Percentiles rank a stretch among this genome's conserved stretches.
Evolutionary conservation across 73 alveolate species (phyloP).

Genomic region (Vitrella brassicaformis): DNA sequence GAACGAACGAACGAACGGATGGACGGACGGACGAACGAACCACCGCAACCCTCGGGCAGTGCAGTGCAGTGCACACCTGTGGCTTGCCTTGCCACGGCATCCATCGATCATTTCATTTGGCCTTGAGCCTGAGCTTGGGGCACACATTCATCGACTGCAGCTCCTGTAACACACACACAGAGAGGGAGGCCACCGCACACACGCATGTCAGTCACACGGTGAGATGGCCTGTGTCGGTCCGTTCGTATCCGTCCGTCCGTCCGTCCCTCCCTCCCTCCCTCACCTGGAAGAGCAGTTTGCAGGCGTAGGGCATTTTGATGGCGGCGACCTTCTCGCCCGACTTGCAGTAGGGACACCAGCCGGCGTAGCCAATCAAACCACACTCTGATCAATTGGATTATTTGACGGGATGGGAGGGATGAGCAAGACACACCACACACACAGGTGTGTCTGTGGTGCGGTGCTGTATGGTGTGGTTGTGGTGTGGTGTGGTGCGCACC

Average conservation of each 20-base stretch:
- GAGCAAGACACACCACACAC: neutral
- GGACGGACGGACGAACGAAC: no score
- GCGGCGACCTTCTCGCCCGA: slow-evolving; percentile 49
- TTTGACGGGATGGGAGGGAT: neutral
- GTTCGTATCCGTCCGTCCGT: neutral
- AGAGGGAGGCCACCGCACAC: neutral
- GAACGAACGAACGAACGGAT: no score
- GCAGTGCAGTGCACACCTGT: no score
- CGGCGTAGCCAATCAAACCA: slow-evolving; percentile 30
- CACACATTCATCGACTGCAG: neutral
- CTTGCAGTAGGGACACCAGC: slow-evolving; percentile 42
- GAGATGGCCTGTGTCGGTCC: neutral
- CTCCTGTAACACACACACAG: neutral
- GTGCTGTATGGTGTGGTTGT: slow-evolving; percentile 84
- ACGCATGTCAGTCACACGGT: neutral
- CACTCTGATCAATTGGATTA: no score
- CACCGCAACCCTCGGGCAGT: no score
- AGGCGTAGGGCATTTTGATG: slow-evolving; percentile 95
- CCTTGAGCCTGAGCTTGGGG: neutral
- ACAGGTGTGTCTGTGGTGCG: no score
- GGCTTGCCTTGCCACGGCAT: no score
- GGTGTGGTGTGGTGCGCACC: no score
- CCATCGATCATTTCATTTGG: neutral
- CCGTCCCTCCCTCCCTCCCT: slow-evolving; percentile 15
- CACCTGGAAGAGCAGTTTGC: slow-evolving; percentile 89